Evolutionary conservation across 2,329 filamentous ascomycete species (phyloP).

Genomic region (Hirsutella minnesotensis): DNA sequence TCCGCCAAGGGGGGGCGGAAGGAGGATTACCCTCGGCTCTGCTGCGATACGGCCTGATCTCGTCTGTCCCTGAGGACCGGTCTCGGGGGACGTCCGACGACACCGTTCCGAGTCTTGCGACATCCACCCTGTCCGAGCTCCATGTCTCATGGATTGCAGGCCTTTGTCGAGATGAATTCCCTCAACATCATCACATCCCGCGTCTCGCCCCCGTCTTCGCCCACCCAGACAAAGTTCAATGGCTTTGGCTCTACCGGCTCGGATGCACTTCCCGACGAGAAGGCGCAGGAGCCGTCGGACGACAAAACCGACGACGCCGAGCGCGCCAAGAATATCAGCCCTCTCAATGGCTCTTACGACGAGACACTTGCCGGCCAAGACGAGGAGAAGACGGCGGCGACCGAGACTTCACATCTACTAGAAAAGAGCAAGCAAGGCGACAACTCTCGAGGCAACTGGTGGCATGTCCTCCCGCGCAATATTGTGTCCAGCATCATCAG

Average conservation of each 20-base stretch:
- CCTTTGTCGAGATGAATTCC: constrained; percentile 74
- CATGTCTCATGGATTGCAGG: constrained; percentile 41
- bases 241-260: constrained; percentile 43
- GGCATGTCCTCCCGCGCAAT: constrained; percentile 51
- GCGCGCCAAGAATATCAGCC: constrained; percentile 8
- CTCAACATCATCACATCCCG: constrained; percentile 85
- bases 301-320: constrained; percentile 23
- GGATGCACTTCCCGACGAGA: constrained; percentile 30
- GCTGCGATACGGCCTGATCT: too few relatives aligned
- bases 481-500: constrained; percentile 62
- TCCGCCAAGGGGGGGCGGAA: too few relatives aligned
- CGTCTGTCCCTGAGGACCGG: background rate
- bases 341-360: constrained; percentile 10
- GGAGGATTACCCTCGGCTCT: too few relatives aligned
- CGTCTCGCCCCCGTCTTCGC: constrained; percentile 52
- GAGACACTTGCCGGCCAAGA: constrained; percentile 21
- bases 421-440: constrained; percentile 19
- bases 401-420: constrained; percentile 57
- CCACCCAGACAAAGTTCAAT: constrained; percentile 46
- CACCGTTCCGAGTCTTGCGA: background rate
- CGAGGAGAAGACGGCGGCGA: constrained; percentile 21
- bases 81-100: background rate
- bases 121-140: constrained; percentile 1
- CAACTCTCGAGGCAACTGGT: constrained; percentile 29
- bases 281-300: constrained; percentile 14